Percentiles rank a stretch among this genome's conserved stretches.
These are phyloP conservation scores for Sporothrix luriei DNA, from an alignment of 2,329 filamentous ascomycete genomes.

Conservation along the genomic window DNA sequence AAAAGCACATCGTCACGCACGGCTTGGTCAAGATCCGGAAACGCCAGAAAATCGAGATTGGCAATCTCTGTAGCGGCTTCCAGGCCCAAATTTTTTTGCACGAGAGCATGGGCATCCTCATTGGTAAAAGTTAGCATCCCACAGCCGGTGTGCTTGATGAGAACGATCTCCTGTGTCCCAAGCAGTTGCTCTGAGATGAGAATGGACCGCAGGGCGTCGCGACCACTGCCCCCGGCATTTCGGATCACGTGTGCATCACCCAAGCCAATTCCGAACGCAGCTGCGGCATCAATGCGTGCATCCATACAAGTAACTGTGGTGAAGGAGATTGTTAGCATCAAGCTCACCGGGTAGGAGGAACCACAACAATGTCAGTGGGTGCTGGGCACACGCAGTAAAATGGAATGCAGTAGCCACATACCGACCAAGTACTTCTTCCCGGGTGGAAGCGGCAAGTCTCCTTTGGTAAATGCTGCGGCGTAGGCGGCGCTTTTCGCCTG, in stretches of 20 bases:
- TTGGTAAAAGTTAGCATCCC: slow-evolving; percentile 74
- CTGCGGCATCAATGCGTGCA: slow-evolving; percentile 68
- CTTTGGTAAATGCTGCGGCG: slow-evolving; percentile 60
- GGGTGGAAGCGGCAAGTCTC: slow-evolving; percentile 67
- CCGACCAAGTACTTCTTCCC: slow-evolving; percentile 68
- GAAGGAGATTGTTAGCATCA: neutral
- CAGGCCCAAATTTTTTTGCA: slow-evolving; percentile 60
- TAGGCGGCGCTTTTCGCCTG: slow-evolving; percentile 40
- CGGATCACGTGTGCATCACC: slow-evolving; percentile 80
- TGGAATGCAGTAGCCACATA: slow-evolving; percentile 41
- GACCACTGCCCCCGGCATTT: slow-evolving; percentile 68
- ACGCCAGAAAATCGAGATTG: slow-evolving; percentile 63
- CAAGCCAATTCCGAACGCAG: slow-evolving; percentile 69
- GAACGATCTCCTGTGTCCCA: slow-evolving; percentile 71
- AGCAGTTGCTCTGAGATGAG: slow-evolving; percentile 79
- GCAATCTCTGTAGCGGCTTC: slow-evolving; percentile 52
- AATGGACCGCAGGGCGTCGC: slow-evolving; percentile 72
- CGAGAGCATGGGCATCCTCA: slow-evolving; percentile 54
- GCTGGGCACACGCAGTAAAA: neutral
- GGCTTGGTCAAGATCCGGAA: slow-evolving; percentile 64
- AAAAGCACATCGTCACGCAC: slow-evolving; percentile 68
- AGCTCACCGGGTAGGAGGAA: neutral
- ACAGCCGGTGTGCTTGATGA: slow-evolving; percentile 75
- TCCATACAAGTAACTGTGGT: slow-evolving; percentile 76
- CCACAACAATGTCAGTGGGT: neutral